Base-by-base conservation (phyloP, 345 rosid species). In the Camelina neglecta region DNA sequence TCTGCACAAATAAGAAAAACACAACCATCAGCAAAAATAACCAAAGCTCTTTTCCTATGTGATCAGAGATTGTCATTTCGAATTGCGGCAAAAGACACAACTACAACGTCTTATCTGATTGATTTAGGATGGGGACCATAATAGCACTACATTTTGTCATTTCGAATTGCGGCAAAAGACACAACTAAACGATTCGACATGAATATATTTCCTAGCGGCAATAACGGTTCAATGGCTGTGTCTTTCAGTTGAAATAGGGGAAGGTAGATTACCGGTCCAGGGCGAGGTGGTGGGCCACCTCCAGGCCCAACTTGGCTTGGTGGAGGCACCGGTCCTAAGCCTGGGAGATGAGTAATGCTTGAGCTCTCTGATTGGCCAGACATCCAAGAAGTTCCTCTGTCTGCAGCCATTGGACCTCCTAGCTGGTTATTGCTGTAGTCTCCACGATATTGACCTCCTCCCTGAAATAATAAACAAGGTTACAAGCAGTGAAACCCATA, bases 381-480 rank as follows among this genome's bases (percentile, higher is more conserved):
- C 80, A 89, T 86, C 99, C 96, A 90, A 62, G 91, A 82, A 45
- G 93, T 69, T 75, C 92, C 96, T 84, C 97, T 79, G 60, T 92
- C 97, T 23, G 81, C 76, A 68, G 84, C 88, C 85, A 84, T 81
- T 20, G 86, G 61, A 67, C 78, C 83, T 56, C 87, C 91, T 69
- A 71, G 69, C 65, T 86, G 95, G 77, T 83, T 87, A 84, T 76
- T 81, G 78, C 75, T 86, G 39, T 90, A 93, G 8, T 83, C 68
- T 49, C 89, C 97, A 16, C 87, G 62, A 82, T 78, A 90, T 18
- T 90, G 79, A 78, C 87, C 86, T 65, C 87, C 96, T 0, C 75
- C 86, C 98, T 91, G 85, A 74, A 72, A 69, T 33, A 50, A 57
- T 44, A 79, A 44, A 64, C 60, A 75, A 50, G 54, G 21, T 13